Evolutionary conservation across 2,329 filamentous ascomycete species (phyloP).

Genomic region (Amphichorda felina): DNA sequence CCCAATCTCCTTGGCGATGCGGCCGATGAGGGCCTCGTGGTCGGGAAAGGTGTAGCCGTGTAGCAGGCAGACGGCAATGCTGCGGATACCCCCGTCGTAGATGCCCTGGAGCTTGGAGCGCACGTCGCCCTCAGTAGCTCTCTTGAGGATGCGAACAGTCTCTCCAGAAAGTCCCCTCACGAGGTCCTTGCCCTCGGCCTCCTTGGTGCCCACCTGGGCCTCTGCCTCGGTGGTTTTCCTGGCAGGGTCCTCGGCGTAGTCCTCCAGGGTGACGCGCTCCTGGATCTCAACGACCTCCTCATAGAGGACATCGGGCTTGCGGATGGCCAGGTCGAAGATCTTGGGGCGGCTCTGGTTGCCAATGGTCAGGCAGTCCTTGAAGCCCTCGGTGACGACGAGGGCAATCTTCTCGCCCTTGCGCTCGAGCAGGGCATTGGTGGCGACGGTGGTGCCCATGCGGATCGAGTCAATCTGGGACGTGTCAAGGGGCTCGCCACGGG

Average conservation of each 20-base stretch:
- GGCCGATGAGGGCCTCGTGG: conserved; percentile 70
- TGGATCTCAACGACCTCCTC: conserved; percentile 79
- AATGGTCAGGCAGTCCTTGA: conserved; percentile 78
- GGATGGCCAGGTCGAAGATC: conserved; percentile 84
- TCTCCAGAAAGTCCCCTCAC: conserved; percentile 59
- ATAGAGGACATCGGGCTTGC: conserved; percentile 79
- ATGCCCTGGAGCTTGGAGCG: conserved; percentile 47
- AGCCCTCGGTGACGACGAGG: conserved; percentile 77
- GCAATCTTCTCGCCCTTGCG: conserved; percentile 83
- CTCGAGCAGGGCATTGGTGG: conserved; percentile 83
- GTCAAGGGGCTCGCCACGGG: conserved; percentile 68
- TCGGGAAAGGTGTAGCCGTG: conserved; percentile 86
- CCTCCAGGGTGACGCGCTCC: conserved; percentile 81
- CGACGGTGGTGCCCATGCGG: conserved; percentile 91
- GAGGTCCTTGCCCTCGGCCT: conserved; percentile 42
- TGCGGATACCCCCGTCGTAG: conserved; percentile 57
- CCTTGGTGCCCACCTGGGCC: conserved; percentile 34
- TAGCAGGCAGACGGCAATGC: conserved; percentile 83
- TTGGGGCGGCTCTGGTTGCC: conserved; percentile 83
- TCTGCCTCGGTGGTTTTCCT: conserved; percentile 41
- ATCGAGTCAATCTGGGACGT: conserved; percentile 80
- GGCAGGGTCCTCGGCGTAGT: conserved; percentile 79
- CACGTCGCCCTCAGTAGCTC: conserved; percentile 43
- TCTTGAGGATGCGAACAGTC: conserved; percentile 53
- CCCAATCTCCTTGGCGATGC: conserved; percentile 66